A percentile compares a stretch with the other conserved stretches of the same genome.
These are phyloP conservation scores for Aspergillus vadensis DNA, from an alignment of 2,329 filamentous ascomycete species.

Conservation along the genomic window DNA sequence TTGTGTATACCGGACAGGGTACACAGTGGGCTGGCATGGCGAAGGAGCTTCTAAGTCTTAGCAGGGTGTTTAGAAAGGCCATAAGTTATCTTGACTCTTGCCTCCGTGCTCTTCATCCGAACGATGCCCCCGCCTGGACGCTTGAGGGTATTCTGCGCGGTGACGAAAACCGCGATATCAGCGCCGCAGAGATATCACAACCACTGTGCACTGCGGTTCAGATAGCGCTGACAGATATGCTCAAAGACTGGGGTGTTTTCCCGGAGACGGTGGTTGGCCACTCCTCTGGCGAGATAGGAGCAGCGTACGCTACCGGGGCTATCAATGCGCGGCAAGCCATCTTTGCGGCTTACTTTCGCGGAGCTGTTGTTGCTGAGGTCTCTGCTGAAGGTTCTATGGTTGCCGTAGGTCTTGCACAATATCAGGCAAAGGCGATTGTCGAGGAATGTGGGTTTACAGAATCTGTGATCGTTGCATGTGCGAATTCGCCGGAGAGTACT, in stretches of 20 bases:
- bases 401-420: conserved; percentile 42
- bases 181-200: conserved; percentile 25
- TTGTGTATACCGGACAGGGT: conserved; percentile 36
- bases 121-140: conserved; percentile 20
- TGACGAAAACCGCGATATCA: conserved; percentile 12
- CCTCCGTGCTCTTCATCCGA: neutral
- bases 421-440: conserved; percentile 30
- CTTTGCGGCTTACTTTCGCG: conserved; percentile 50
- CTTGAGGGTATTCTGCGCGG: conserved; percentile 11
- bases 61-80: conserved; percentile 10
- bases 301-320: conserved; percentile 53
- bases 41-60: conserved; percentile 18
- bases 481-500: neutral
- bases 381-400: conserved; percentile 51
- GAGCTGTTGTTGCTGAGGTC: conserved; percentile 23
- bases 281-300: conserved; percentile 55
- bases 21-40: conserved; percentile 38
- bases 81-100: conserved; percentile 17
- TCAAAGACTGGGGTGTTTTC: conserved; percentile 34
- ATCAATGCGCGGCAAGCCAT: conserved; percentile 49
- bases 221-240: conserved; percentile 30
- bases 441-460: conserved; percentile 26
- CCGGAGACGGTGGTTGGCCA: conserved; percentile 50
- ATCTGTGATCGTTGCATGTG: conserved; percentile 28
- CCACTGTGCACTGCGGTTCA: conserved; percentile 32